Evolutionary conservation across 495 filamentous ascomycete genomes (phyloP).

Genomic region (Margaritispora aquatica): DNA sequence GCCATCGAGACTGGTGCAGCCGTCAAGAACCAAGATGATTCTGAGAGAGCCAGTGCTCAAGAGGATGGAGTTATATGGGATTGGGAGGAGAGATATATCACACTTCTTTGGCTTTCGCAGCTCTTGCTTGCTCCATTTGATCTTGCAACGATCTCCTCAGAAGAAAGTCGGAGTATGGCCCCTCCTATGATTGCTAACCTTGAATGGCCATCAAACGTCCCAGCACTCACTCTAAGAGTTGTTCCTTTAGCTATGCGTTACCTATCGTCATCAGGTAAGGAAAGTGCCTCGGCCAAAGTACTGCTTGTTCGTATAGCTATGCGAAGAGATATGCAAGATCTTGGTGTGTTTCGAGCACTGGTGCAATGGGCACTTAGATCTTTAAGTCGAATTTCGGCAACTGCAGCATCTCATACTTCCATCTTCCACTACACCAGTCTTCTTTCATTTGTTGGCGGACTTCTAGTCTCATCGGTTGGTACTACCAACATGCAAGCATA

Average conservation of each 20-base stretch:
- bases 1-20: conserved; percentile 45
- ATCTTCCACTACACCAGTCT: conserved; percentile 59
- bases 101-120: conserved; percentile 90
- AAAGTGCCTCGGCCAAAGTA: conserved; percentile 75
- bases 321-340: conserved; percentile 77
- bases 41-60: conserved; percentile 4
- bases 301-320: conserved; percentile 78
- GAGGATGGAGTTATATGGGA: conserved; percentile 32
- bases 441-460: conserved; percentile 68
- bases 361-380: conserved; percentile 60
- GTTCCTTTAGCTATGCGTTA: conserved; percentile 64
- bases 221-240: conserved; percentile 63
- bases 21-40: background rate
- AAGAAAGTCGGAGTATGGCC: conserved; percentile 31
- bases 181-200: conserved; percentile 30
- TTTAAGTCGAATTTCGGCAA: conserved; percentile 37
- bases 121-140: conserved; percentile 91
- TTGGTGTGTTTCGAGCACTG: conserved; percentile 60
- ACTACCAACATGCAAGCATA: conserved; percentile 46
- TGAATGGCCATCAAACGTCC: conserved; percentile 46
- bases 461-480: conserved; percentile 47
- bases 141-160: conserved; percentile 73
- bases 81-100: conserved; percentile 88
- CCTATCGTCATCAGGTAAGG: conserved; percentile 71
- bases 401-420: conserved; percentile 27